Base-by-base conservation (phyloP, 2,329 filamentous ascomycete genomes). In the Venturia effusa region DNA sequence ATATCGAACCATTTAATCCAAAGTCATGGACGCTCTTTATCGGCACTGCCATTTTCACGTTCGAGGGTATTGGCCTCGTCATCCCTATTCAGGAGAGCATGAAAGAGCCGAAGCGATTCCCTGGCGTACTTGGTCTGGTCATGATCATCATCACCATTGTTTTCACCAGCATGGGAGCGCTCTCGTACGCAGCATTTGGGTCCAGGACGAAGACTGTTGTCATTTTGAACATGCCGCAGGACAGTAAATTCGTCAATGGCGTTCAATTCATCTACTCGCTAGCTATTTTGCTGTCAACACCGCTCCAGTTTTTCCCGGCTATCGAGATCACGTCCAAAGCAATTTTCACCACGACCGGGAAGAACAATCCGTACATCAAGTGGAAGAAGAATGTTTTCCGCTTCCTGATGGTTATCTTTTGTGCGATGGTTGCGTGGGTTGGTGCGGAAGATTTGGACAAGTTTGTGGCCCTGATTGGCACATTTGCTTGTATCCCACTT, bases 321-420 rank as follows among this genome's bases (percentile, higher is more conserved):
- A 97, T 99, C 71, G 89, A 93, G 72, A 99, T 99, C 71, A 91
- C 90, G 40, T 92, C 96, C 76, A 96, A 96, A 70, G 91, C 92
- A 68, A 81, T 97, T 7, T 99, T 97, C 75, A 96, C 90, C 30
- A 84, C 89, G 72, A 96, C 92, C 67, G 92, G 94, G 69, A 99
- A 99, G 77, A 96, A 97, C 78, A 97, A 97, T 73, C 92, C 92
- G 0, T 94, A 90, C 73, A 96, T 99, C 80, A 99, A 99, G 80
- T 99, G 94, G 94, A 90, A 97, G 82, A 99, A 99, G 85, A 99
- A 99, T 70, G 80, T 88, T 40, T 99, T 96, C 80, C 88, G 94
- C 63, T 99, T 97, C 81, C 87, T 93, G 72, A 85, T 97, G 67
- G 94, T 97, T 61, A 84, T 90, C 71, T 76, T 94, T 30, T 97